Percentiles rank a stretch among this genome's conserved stretches.
These are phyloP conservation scores for Coelastrella sp. DNA, from an alignment of 139 green algal genomes.

Conservation along the genomic window DNA sequence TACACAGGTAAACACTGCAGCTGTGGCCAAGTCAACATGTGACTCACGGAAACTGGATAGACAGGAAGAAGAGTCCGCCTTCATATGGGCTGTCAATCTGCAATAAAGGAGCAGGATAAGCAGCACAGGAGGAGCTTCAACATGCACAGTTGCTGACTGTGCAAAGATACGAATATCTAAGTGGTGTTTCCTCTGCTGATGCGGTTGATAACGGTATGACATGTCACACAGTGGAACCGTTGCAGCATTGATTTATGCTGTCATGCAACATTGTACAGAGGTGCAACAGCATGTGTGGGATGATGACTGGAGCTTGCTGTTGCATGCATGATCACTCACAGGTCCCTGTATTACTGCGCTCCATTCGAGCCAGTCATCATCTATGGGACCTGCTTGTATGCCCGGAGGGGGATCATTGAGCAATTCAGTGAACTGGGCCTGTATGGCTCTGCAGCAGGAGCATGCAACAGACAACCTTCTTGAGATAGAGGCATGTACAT, in stretches of 20 bases:
- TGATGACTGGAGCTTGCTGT: no score
- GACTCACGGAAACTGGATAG: constrained; percentile 41
- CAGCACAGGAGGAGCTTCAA: not conserved
- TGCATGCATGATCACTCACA: not conserved
- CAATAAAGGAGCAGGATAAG: not conserved
- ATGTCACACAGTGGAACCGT: no score
- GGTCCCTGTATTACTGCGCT: constrained; percentile 44
- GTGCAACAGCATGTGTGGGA: no score
- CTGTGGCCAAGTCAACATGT: no score
- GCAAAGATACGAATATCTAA: no score
- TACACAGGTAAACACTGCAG: no score
- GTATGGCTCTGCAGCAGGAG: constrained; percentile 29
- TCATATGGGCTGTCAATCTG: constrained; percentile 48
- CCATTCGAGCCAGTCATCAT: constrained; percentile 50
- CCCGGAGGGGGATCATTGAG: constrained; percentile 45
- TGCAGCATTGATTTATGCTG: no score
- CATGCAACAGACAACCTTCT: not conserved
- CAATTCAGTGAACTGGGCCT: constrained; percentile 40
- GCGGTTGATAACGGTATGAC: no score
- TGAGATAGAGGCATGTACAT: no score
- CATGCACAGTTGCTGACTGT: no score
- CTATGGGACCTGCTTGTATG: constrained; percentile 36
- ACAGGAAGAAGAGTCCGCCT: constrained; percentile 51
- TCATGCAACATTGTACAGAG: no score
- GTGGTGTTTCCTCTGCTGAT: no score